These are phyloP conservation scores for Bipolaris cookei DNA, from an alignment of 2,329 filamentous ascomycete species.

Conservation along the genomic window DNA sequence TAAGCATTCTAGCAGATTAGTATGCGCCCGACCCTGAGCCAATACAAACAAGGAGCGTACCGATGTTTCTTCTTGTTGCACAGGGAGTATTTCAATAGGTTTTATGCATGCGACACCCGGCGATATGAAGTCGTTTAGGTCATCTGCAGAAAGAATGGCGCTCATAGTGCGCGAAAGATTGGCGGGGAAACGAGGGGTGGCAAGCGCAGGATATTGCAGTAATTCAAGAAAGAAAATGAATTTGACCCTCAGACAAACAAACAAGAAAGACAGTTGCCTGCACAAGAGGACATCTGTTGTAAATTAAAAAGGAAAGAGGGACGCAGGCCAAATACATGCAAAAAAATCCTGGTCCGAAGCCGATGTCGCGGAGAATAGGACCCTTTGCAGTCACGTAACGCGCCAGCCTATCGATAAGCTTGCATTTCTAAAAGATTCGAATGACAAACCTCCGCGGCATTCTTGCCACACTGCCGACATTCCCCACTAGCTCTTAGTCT, in stretches of 20 bases:
- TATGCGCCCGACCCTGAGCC: conserved; percentile 26
- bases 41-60: conserved; percentile 42
- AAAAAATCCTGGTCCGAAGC: conserved; percentile 14
- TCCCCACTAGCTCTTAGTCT: conserved; percentile 6
- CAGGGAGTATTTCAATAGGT: conserved; percentile 87
- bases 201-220: conserved; percentile 7
- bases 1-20: conserved; percentile 62
- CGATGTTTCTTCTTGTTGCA: conserved; percentile 54
- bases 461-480: conserved; percentile 25
- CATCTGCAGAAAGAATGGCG: conserved; percentile 94
- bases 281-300: neutral
- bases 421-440: conserved; percentile 25
- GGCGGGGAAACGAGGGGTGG: conserved; percentile 21
- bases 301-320: conserved; percentile 10
- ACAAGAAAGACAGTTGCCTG: neutral
- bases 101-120: conserved; percentile 98
- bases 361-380: conserved; percentile 32
- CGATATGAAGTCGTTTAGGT: conserved; percentile 98
- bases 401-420: conserved; percentile 43
- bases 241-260: neutral
- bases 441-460: conserved; percentile 29
- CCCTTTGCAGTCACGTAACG: conserved; percentile 26
- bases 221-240: neutral
- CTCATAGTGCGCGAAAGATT: conserved; percentile 68
- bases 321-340: conserved; percentile 8